Conservation (phyloP, 2,329 filamentous ascomycete genomes). For the Dactylonectria estremocensis region DNA sequence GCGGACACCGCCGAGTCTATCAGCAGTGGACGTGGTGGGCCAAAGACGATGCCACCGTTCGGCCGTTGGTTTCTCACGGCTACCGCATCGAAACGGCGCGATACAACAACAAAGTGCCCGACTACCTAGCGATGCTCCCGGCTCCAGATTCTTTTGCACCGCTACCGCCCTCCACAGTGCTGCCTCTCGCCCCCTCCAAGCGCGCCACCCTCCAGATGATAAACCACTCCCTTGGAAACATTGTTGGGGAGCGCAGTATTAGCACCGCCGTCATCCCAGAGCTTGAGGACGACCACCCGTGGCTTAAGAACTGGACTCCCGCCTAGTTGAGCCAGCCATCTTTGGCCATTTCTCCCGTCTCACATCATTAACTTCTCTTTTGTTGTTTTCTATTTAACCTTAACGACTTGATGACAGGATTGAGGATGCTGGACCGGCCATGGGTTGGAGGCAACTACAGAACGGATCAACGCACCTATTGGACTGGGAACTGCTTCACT, state of each 20-base stretch:
- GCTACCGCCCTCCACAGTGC: constrained; percentile 31
- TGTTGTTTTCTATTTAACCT: constrained; percentile 15
- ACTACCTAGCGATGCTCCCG: constrained; percentile 39
- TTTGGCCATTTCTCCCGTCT: constrained; percentile 21
- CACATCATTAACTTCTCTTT: neutral
- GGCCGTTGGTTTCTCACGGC: constrained; percentile 34
- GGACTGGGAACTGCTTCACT: constrained; percentile 16
- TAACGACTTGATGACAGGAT: constrained; percentile 36
- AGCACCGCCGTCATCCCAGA: constrained; percentile 43
- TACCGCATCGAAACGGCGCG: constrained; percentile 40
- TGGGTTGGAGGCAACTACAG: constrained; percentile 1
- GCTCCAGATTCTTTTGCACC: constrained; percentile 29
- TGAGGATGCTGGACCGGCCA: constrained; percentile 29
- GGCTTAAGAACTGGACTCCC: constrained; percentile 44
- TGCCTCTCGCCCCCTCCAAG: constrained; percentile 40
- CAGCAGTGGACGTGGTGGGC: constrained; percentile 48
- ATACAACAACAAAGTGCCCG: constrained; percentile 33
- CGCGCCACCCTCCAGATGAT: constrained; percentile 47
- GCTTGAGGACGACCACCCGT: constrained; percentile 41
- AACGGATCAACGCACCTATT: constrained; percentile 23
- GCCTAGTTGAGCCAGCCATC: constrained; percentile 27
- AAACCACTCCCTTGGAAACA: constrained; percentile 45
- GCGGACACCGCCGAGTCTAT: constrained; percentile 44
- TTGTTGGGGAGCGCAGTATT: constrained; percentile 46
- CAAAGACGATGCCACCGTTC: constrained; percentile 36